Percentiles rank a stretch among this genome's conserved stretches.
Evolutionary conservation across 1,139 yeast genomes (phyloP).

Genomic region (Sugiyamaella castrensis): DNA sequence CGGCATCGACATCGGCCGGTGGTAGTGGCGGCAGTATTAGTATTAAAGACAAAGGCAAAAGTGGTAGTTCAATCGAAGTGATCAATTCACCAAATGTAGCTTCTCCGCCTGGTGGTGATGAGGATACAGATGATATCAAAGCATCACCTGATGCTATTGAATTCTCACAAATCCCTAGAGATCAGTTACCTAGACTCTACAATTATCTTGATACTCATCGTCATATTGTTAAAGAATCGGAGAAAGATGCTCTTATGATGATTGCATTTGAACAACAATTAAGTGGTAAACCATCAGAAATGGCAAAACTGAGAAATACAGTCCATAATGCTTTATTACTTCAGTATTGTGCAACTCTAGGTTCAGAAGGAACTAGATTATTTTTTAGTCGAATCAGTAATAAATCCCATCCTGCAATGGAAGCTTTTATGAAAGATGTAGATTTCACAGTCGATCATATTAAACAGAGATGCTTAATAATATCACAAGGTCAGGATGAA

Average conservation of each 20-base stretch:
- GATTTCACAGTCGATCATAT: constrained; percentile 71
- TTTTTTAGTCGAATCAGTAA: constrained; percentile 67
- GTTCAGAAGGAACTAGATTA: constrained; percentile 57
- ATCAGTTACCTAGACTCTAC: constrained; percentile 50
- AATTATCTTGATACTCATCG: constrained; percentile 58
- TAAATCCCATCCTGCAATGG: constrained; percentile 54
- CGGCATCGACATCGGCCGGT: constrained; percentile 12
- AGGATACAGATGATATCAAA: constrained; percentile 43
- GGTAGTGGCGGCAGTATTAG: too few relatives aligned
- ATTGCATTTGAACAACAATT: constrained; percentile 84
- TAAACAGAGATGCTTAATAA: constrained; percentile 64
- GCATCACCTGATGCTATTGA: constrained; percentile 60
- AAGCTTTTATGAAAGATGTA: constrained; percentile 71
- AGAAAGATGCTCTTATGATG: constrained; percentile 91
- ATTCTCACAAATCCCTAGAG: constrained; percentile 57
- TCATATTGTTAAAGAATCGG: constrained; percentile 71
- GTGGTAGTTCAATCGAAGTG: constrained; percentile 38
- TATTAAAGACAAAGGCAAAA: background rate
- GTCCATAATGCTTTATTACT: constrained; percentile 78
- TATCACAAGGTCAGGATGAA: constrained; percentile 42
- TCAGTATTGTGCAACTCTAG: constrained; percentile 70
- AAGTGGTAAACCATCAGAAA: constrained; percentile 48
- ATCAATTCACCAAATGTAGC: constrained; percentile 27
- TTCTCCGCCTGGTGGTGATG: constrained; percentile 10
- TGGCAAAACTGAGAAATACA: constrained; percentile 51